phyloP scores from a whole-genome alignment of 805 yeast genomes.

The Ogataea angusta region DNA sequence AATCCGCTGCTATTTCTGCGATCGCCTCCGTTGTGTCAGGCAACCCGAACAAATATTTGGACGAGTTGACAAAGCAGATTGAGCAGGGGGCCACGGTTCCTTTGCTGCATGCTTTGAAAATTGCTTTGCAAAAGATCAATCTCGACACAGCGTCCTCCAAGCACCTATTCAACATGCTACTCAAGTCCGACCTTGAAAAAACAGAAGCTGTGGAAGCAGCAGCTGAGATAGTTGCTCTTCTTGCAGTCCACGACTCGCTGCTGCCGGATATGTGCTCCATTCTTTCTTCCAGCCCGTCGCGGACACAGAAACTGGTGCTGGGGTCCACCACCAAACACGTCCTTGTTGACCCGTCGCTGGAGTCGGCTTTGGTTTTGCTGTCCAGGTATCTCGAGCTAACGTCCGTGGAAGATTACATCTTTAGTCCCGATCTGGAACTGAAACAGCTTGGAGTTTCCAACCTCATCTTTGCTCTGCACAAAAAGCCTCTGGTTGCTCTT shows the following conservation, averaged over 20 bases:
- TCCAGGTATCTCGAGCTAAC: slow-evolving; percentile 26
- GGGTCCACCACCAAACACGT: slow-evolving; percentile 31
- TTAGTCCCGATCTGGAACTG: slow-evolving; percentile 45
- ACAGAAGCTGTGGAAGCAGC: slow-evolving; percentile 12
- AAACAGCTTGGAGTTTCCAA: slow-evolving; percentile 60
- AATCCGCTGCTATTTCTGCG: slow-evolving; percentile 49
- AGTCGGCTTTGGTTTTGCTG: slow-evolving; percentile 11
- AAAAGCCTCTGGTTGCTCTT: slow-evolving; percentile 45
- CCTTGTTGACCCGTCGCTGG: slow-evolving; percentile 15
- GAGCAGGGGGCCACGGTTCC: slow-evolving; percentile 1
- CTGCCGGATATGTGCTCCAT: slow-evolving; percentile 18
- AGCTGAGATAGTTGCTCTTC: slow-evolving; percentile 19
- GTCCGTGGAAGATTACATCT: slow-evolving; percentile 24
- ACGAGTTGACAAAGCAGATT: slow-evolving; percentile 33
- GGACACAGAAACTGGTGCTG: slow-evolving; percentile 22
- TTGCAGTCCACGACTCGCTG: slow-evolving; percentile 26
- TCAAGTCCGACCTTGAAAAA: slow-evolving; percentile 4
- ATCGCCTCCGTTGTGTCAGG: slow-evolving; percentile 47
- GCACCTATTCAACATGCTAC: slow-evolving; percentile 11
- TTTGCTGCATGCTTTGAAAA: slow-evolving; percentile 9
- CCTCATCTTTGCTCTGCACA: slow-evolving; percentile 57
- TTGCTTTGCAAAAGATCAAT: slow-evolving; percentile 9
- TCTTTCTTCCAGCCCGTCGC: slow-evolving; percentile 13
- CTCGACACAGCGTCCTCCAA: slow-evolving; percentile 10
- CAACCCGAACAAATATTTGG: slow-evolving; percentile 38